Base-by-base conservation (phyloP, 2,329 filamentous ascomycete species). In the Chlorencoelia australis region DNA sequence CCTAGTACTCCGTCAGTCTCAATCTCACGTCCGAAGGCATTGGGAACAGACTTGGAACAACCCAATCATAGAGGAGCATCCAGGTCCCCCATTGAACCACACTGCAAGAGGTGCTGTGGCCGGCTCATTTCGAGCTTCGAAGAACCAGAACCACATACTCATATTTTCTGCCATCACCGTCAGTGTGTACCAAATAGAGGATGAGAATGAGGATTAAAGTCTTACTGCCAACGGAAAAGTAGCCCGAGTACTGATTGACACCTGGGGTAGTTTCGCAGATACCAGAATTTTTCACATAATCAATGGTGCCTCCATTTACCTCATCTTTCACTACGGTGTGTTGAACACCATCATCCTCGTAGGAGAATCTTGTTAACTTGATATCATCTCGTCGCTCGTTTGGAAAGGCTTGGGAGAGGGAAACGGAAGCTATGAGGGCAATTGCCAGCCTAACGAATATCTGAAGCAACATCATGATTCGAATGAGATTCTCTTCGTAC, bases 31-130 rank as follows among this genome's bases (percentile, higher is more conserved):
- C n/a, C n/a, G n/a, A n/a, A n/a, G n/a, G n/a, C n/a, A n/a, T n/a
- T n/a, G n/a, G n/a, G 10, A 25, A n/a, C n/a, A n/a, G n/a, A n/a
- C 75, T n/a, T 64, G 60, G 47, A 79, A 79, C 46, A 81, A 61
- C 14, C 75, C 75, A 39, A 73, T 67, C 63, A 81, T 67, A 37
- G 72, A 77, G 50, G 69, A 75, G 29, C 64, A 66, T 3, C 77
- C 77, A 1, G 77, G 76, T 1, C 77, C 76, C 24, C 77, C 76
- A 53, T 78, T 79, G 44, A 82, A 66, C 71, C 72, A 81, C 42
- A 80, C 68, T 2, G 73, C 69, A 31, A 76, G 48, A 8, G 64
- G 66, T 56, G 42, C 62, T 53, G 52, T 46, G 2, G 73, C 64
- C 44, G 65, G 62, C 18, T 57, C 55, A 37, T 69, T 62, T 16